phyloP scores from a whole-genome alignment of 768 basidiomycete species.

The Naganishia friedmannii region DNA sequence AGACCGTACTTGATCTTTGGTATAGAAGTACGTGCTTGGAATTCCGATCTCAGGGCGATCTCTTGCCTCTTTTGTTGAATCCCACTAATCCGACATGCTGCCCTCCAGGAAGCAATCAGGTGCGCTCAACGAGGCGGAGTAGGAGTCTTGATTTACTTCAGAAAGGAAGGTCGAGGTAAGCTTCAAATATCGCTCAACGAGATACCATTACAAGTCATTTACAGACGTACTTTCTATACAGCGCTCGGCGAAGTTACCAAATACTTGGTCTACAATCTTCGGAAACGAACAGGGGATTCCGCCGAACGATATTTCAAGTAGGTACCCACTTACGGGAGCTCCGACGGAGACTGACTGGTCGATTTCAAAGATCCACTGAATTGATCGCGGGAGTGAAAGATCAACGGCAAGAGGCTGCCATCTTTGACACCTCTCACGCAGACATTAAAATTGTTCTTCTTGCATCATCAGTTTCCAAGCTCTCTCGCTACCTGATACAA shows the following conservation, averaged over 20 bases:
- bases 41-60: no score
- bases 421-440: conserved; percentile 23
- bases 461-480: conserved; percentile 69
- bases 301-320: conserved; percentile 87
- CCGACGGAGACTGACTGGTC: conserved; percentile 35
- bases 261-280: conserved; percentile 91
- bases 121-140: conserved; percentile 80
- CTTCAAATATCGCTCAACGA: background rate
- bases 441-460: background rate
- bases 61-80: background rate
- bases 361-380: conserved; percentile 62
- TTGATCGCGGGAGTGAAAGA: conserved; percentile 78
- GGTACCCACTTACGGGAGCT: background rate
- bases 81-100: background rate
- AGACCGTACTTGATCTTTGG: conserved; percentile 89
- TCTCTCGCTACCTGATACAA: conserved; percentile 83
- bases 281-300: conserved; percentile 88
- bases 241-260: conserved; percentile 50
- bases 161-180: conserved; percentile 63
- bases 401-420: conserved; percentile 22
- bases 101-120: conserved; percentile 74
- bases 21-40: conserved; percentile 56
- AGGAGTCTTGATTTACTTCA: conserved; percentile 88
- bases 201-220: background rate
- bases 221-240: background rate